Base-by-base conservation (phyloP, 345 rosid genomes). In the Limnanthes douglasii region DNA sequence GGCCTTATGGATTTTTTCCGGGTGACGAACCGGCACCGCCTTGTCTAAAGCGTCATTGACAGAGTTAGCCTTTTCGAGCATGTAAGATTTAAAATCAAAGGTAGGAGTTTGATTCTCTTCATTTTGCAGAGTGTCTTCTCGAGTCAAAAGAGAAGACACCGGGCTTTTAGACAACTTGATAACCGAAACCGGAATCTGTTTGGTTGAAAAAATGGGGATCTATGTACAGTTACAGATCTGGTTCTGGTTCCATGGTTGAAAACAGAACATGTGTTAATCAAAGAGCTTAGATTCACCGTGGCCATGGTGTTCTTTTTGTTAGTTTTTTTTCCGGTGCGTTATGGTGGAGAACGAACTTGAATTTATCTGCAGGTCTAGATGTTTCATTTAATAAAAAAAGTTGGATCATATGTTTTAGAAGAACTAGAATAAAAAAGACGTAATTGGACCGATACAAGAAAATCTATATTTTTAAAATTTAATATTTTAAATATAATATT, bases 61-160 rank as follows among this genome's bases (percentile, higher is more conserved):
- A 11, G 67, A 28, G n/a, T 32, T 17, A 7, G 70, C 94, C 45
- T 69, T 86, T 6, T 51, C 57, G 12, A 59, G 23, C 83, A 86
- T 81, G 59, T 80, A 86, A 15, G 73, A 42, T 40, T 69, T 68
- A 74, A 86, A 74, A 68, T 86, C 73, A 54, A 81, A 73, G 18
- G 43, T 15, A 58, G 69, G 43, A 2, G 37, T 56, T 17, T 41
- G 54, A 24, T 39, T 41, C 11, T 63, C 61, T 31, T 62, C 61
- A 20, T 65, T 54, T 11, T 45, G 42, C 29, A 55, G 10, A 26
- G 63, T 41, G 41, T 59, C 59, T 11, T 73, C 76, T 11, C 54
- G 65, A 12, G 75, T 50, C n/a, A 78, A 56, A 27, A 80, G 43
- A 0, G 84, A 75, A 5, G 68, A 46, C 11, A 75, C 54, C 18